Evolutionary conservation across 2,329 filamentous ascomycete genomes (phyloP).

Genomic region (Tolypocladium paradoxum): DNA sequence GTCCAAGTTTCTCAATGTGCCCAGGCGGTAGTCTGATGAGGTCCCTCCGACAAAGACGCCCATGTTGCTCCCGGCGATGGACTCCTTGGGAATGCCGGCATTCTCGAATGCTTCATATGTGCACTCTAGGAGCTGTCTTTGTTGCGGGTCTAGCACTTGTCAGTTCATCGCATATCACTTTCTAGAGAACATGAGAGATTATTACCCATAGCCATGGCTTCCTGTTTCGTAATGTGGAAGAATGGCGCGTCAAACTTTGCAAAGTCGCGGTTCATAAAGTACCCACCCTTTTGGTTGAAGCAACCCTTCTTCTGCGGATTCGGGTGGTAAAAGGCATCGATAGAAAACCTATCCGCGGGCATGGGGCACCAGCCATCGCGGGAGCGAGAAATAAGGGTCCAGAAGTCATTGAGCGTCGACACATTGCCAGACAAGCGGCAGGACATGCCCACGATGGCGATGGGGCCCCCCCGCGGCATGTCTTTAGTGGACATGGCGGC

Average conservation of each 20-base stretch:
- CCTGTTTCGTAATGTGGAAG: slow-evolving; percentile 39
- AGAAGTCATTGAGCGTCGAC: slow-evolving; percentile 30
- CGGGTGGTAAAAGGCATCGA: slow-evolving; percentile 28
- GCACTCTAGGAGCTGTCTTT: slow-evolving; percentile 40
- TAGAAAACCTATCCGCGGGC: slow-evolving; percentile 36
- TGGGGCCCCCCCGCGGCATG: slow-evolving; percentile 13
- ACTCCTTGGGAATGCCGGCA: slow-evolving; percentile 36
- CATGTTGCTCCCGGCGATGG: slow-evolving; percentile 34
- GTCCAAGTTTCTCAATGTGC: slow-evolving; percentile 30
- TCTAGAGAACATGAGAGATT: not conserved
- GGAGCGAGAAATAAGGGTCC: slow-evolving; percentile 29
- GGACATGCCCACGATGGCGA: slow-evolving; percentile 37
- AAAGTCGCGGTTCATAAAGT: slow-evolving; percentile 35
- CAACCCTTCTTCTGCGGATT: slow-evolving; percentile 30
- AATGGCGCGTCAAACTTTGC: slow-evolving; percentile 40
- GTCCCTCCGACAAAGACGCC: slow-evolving; percentile 39
- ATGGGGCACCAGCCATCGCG: slow-evolving; percentile 30
- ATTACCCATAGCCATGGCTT: slow-evolving; percentile 36
- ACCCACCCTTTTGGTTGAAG: slow-evolving; percentile 24
- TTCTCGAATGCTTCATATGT: slow-evolving; percentile 44
- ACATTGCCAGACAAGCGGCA: slow-evolving; percentile 34
- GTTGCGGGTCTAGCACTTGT: slow-evolving; percentile 33
- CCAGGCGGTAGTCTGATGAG: slow-evolving; percentile 36
- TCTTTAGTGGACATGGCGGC: slow-evolving; percentile 2
- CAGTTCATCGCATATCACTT: not conserved